Evolutionary conservation across 495 filamentous ascomycete species (phyloP).

Genomic region (Lichenothelia convexa): DNA sequence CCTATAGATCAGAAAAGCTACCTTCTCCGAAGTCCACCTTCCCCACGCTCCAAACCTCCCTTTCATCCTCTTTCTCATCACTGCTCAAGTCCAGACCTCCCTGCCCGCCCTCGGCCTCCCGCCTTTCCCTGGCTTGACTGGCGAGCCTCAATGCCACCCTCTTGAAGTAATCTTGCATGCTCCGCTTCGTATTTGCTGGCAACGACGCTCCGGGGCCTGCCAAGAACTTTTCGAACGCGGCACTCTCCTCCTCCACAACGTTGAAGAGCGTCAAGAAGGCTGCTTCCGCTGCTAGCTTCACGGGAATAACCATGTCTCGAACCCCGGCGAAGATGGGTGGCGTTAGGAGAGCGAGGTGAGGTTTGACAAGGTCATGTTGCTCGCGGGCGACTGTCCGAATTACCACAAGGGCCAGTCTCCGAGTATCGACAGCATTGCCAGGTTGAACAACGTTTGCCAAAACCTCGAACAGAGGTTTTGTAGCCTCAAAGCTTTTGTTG

Average conservation of each 20-base stretch:
- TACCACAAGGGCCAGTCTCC: slow-evolving; percentile 75
- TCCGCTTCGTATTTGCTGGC: slow-evolving; percentile 53
- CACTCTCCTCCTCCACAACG: slow-evolving; percentile 68
- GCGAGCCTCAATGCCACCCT: slow-evolving; percentile 68
- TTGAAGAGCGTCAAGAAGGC: slow-evolving; percentile 88
- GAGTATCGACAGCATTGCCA: slow-evolving; percentile 59
- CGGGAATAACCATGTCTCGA: slow-evolving; percentile 82
- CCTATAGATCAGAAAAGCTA: slow-evolving; percentile 28
- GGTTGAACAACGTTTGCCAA: slow-evolving; percentile 57
- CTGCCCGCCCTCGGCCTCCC: slow-evolving; percentile 73
- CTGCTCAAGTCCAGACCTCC: slow-evolving; percentile 69
- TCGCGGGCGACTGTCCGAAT: slow-evolving; percentile 65
- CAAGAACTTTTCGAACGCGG: slow-evolving; percentile 87
- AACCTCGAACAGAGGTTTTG: slow-evolving; percentile 60
- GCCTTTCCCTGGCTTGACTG: slow-evolving; percentile 66
- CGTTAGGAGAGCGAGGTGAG: slow-evolving; percentile 59
- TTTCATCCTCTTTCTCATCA: slow-evolving; percentile 85
- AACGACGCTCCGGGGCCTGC: slow-evolving; percentile 40
- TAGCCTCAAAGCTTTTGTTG: slow-evolving; percentile 45
- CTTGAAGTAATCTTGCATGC: slow-evolving; percentile 97
- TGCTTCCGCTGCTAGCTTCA: slow-evolving; percentile 89
- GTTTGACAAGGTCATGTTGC: slow-evolving; percentile 54
- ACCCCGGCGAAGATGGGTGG: slow-evolving; percentile 79
- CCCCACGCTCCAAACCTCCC: slow-evolving; percentile 89
- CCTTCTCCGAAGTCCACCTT: slow-evolving; percentile 66